Evolutionary conservation across 2,329 filamentous ascomycete species (phyloP), one percentile per base, ranked within the genome.

Genomic region (Beauveria australis): DNA sequence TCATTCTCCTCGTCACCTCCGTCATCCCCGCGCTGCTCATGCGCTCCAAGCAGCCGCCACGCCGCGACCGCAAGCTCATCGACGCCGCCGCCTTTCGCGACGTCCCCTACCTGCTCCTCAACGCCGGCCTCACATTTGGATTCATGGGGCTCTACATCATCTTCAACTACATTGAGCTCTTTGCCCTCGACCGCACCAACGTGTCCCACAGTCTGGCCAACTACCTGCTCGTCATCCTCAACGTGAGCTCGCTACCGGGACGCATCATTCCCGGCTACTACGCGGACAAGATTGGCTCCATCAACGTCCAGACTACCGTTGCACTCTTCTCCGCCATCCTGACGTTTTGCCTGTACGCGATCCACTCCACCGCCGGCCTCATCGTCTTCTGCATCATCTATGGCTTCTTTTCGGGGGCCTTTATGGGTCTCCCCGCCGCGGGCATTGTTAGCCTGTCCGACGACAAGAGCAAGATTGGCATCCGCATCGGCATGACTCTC

Each of bases 161-260:
- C 5, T 79, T 80, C 68, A 81, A 78, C 66, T 80, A 78, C 68
- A 73, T 79, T 64, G 69, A 75, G 65, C 68, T 75, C 40, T 79
- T 72, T 63, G 72, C 71, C 6, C 5, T 76, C 79, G 19, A 66
- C 80, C 40, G 62, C 78, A 3, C 78, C 78, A 3, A 76, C 78
- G 12, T 70, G 1, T 66, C 67, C 4, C 64, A 66, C 37, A 67
- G 67, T 24, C 65, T 79, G 5, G 74, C 73, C 1, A 69, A 73
- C 18, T 81, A 82, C 62, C 71, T 82, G 26, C 69, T 83, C 5
- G 71, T 80, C 2, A 77, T 83, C 52, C 73, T 82, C 54, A 83
- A 82, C 67, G 79, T 76, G 1, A 74, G 77, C 0, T 79, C 78
- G 0, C 71, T 81, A 8, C 71, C 79, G 8, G 81, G 81, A 0